Percentiles rank a stretch among this genome's conserved stretches.
Conservation (phyloP, 768 basidiomycete species). For the Boletus subcaerulescens region DNA sequence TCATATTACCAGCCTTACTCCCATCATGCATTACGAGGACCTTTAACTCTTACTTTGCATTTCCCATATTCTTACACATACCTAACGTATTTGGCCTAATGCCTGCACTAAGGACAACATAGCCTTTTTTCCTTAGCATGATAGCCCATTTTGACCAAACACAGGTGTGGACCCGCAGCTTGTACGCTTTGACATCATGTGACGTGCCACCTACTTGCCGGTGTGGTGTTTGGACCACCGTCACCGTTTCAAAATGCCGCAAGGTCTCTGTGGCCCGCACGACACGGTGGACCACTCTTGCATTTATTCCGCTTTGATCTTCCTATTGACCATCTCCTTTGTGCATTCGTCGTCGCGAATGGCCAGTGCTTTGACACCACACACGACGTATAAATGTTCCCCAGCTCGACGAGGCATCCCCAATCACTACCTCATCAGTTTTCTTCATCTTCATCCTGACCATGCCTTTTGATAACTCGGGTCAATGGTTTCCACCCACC, state of each 20-base stretch:
- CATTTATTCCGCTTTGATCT: background rate
- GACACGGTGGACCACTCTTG: background rate
- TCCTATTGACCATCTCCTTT: constrained; percentile 1
- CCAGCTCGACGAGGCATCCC: background rate
- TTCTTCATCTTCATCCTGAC: background rate
- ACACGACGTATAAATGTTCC: constrained; percentile 1
- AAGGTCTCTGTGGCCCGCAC: background rate
- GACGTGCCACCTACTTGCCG: background rate
- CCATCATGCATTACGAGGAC: background rate
- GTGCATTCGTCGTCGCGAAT: background rate
- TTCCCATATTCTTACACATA: background rate
- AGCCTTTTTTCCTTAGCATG: background rate
- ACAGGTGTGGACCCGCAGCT: background rate
- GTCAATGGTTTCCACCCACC: constrained; percentile 2
- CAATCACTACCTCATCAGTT: background rate
- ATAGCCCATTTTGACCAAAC: background rate
- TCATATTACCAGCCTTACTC: background rate
- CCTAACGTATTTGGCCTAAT: constrained; percentile 1
- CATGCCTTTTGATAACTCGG: constrained; percentile 1
- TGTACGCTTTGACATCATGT: background rate
- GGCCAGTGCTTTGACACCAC: background rate
- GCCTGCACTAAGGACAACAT: constrained; percentile 1
- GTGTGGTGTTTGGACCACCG: constrained; percentile 1
- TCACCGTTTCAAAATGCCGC: background rate
- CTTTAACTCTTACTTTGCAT: background rate